These are phyloP conservation scores for Ascocoryne sarcoides DNA, from an alignment of 2,329 filamentous ascomycete genomes.

Conservation along the genomic window DNA sequence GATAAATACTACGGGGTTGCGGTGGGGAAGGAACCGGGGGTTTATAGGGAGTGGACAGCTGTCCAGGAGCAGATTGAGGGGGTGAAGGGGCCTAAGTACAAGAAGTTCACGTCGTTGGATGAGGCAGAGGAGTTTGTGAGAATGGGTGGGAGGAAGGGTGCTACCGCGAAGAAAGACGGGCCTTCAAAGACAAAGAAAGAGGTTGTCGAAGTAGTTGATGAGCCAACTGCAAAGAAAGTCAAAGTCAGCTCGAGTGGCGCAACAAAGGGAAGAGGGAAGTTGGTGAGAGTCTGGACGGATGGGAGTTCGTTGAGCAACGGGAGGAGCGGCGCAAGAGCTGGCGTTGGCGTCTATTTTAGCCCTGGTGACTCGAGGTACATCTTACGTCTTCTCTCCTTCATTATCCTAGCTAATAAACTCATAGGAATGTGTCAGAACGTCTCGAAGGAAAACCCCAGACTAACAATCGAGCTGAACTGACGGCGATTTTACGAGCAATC, in stretches of 20 bases:
- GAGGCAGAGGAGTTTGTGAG: conserved; percentile 75
- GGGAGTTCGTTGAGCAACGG: conserved; percentile 55
- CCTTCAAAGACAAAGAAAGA: conserved; percentile 27
- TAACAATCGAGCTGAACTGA: conserved; percentile 93
- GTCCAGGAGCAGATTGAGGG: conserved; percentile 67
- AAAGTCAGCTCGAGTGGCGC: conserved; percentile 5
- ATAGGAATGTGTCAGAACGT: conserved; percentile 41
- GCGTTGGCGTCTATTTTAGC: conserved; percentile 58
- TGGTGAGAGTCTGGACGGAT: conserved; percentile 49
- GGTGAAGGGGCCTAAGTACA: conserved; percentile 60
- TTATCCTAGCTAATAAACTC: neutral
- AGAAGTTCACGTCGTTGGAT: conserved; percentile 55
- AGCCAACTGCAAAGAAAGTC: conserved; percentile 12
- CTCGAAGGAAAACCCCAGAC: conserved; percentile 52
- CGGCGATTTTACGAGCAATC: conserved; percentile 75
- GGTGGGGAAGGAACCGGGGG: conserved; percentile 47
- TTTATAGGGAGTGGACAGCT: conserved; percentile 57
- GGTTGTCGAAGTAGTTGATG: conserved; percentile 30
- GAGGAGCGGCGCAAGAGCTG: conserved; percentile 43
- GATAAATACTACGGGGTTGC: conserved; percentile 53
- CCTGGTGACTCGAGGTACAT: conserved; percentile 43
- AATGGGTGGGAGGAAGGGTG: conserved; percentile 27
- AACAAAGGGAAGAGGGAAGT: conserved; percentile 10
- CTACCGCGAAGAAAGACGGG: conserved; percentile 1
- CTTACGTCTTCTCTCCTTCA: conserved; percentile 1